These are phyloP conservation scores for Berberis vulgaris DNA, from an alignment of 164 flowering plant genomes.

Conservation along the genomic window DNA sequence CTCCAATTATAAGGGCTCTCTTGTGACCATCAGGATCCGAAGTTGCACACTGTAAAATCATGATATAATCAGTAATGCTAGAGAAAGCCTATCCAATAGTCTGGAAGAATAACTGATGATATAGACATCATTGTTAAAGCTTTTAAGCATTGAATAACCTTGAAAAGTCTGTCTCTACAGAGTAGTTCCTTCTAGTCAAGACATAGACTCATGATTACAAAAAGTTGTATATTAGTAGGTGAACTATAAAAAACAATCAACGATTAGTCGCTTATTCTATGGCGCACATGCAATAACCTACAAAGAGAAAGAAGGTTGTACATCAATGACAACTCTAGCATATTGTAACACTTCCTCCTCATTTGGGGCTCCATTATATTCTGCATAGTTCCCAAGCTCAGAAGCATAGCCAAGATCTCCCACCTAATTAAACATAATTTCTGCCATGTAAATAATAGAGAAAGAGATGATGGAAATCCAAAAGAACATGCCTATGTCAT, in stretches of 20 bases:
- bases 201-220: too few relatives aligned
- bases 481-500: neutral
- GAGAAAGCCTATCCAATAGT: neutral
- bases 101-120: neutral
- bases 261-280: neutral
- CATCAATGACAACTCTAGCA: slow-evolving; percentile 95
- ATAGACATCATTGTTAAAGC: neutral
- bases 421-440: slow-evolving; percentile 35
- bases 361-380: slow-evolving; percentile 95
- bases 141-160: neutral
- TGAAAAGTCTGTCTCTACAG: too few relatives aligned
- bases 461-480: neutral
- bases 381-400: slow-evolving; percentile 97
- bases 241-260: neutral
- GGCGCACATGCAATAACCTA: neutral
- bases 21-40: slow-evolving; percentile 67
- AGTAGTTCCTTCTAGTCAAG: too few relatives aligned
- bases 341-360: slow-evolving; percentile 92
- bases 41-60: slow-evolving; percentile 64
- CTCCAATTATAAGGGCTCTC: slow-evolving; percentile 81
- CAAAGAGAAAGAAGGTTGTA: slow-evolving; percentile 21
- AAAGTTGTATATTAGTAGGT: too few relatives aligned
- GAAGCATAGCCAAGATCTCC: slow-evolving; percentile 92
- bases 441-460: neutral
- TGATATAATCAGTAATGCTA: neutral